Evolutionary conservation across 2,329 filamentous ascomycete genomes (phyloP).

Genomic region (Aureobasidium sp.): DNA sequence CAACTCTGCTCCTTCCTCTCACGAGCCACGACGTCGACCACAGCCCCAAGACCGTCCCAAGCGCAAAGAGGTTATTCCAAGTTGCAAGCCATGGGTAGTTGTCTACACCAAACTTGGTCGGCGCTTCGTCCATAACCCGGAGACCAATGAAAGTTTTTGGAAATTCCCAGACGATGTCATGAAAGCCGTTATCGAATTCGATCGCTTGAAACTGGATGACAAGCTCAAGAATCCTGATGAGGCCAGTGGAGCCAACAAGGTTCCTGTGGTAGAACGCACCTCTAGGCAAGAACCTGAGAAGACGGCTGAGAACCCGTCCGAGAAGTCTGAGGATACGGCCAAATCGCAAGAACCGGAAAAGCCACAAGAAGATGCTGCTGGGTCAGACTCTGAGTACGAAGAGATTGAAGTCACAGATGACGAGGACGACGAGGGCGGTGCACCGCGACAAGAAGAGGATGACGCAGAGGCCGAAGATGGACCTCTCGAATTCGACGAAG

Average conservation of each 20-base stretch:
- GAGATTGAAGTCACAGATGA: constrained; percentile 65
- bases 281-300: constrained; percentile 25
- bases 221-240: constrained; percentile 38
- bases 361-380: constrained; percentile 28
- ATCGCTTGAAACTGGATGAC: constrained; percentile 63
- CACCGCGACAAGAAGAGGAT: constrained; percentile 37
- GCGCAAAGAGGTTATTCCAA: constrained; percentile 70
- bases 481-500: constrained; percentile 78
- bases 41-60: constrained; percentile 74
- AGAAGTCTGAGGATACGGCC: constrained; percentile 19
- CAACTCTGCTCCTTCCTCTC: neutral
- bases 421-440: constrained; percentile 40
- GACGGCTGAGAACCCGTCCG: constrained; percentile 19
- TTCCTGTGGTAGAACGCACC: constrained; percentile 17
- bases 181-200: constrained; percentile 63
- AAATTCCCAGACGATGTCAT: constrained; percentile 83
- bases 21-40: constrained; percentile 53
- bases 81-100: constrained; percentile 78
- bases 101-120: constrained; percentile 89
- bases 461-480: constrained; percentile 38
- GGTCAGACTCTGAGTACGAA: constrained; percentile 53
- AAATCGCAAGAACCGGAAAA: neutral
- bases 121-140: constrained; percentile 82
- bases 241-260: constrained; percentile 23
- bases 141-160: constrained; percentile 88